Base-by-base conservation (phyloP, 2,329 filamentous ascomycete genomes). In the Lecanoromycetidae sp. region DNA sequence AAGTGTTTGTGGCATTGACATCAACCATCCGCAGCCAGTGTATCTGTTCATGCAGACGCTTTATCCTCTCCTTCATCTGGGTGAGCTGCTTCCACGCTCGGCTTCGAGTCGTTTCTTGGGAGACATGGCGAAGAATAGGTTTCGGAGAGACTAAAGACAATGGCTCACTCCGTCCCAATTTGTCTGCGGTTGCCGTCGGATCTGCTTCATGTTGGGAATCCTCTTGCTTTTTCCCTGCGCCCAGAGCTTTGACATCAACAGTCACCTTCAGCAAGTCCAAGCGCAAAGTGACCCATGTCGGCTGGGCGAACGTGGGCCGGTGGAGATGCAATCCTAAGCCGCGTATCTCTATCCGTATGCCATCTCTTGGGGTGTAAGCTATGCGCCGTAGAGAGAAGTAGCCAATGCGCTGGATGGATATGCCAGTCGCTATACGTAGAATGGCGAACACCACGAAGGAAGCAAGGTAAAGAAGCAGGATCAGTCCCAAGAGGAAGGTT, bases 381-480 rank as follows among this genome's bases (percentile, higher is more conserved):
- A 98, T 82, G 56, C 90, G 83, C 54, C 90, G 82, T 56, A 98
- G 73, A 29, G 91, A 94, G 56, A 93, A 80, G 63, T 93, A 94
- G 53, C 91, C 91, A 57, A 98, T 77, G 56, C 91, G 80, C 66
- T 98, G 93, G 55, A 98, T 94, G 5, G 91, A 98, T 48, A 98
- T 73, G 52, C 91, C 91, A 29, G 90, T 96, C 52, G 90, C 72
- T 57, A 96, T 88, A 56, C 91, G 87, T 54, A 98, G 69, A 57
- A 96, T 76, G 59, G 91, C 91, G 64, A 98, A 94, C 50, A 95
- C 65, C 51, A 98, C 81, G 61, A 98, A 98, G 52, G 90, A 87
- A 52, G 80, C 83, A 36, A 98, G 76, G 69, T 96, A 98, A 52
- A 86, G 70, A 54, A 96, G 75, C 57, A 96, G 79, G 62, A 88